Evolutionary conservation across 2,329 filamentous ascomycete species (phyloP).

Genomic region (Zopfia rhizophila): DNA sequence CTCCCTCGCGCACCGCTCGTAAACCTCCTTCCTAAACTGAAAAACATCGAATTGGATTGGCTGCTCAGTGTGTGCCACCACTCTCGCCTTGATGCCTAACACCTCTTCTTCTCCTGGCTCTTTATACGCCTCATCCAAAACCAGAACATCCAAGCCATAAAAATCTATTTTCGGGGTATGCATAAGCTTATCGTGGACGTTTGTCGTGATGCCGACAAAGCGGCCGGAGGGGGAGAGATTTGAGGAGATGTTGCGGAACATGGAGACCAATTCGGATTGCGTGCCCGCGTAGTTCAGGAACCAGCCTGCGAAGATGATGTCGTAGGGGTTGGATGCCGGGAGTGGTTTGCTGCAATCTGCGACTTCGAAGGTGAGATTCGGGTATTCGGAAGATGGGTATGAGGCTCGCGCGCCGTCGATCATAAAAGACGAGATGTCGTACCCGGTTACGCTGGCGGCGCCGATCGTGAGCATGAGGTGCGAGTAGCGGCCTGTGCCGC

Average conservation of each 20-base stretch:
- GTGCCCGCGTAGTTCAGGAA: constrained; percentile 45
- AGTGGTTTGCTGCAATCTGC: constrained; percentile 37
- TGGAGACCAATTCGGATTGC: constrained; percentile 27
- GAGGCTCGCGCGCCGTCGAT: constrained; percentile 29
- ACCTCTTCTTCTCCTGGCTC: constrained; percentile 22
- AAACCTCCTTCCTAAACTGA: constrained; percentile 36
- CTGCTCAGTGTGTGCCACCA: constrained; percentile 26
- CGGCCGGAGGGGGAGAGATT: constrained; percentile 26
- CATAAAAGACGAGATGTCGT: constrained; percentile 44
- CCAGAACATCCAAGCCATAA: constrained; percentile 35
- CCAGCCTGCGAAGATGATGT: constrained; percentile 44
- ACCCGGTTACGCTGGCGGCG: constrained; percentile 31
- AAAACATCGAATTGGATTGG: constrained; percentile 38
- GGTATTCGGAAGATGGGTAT: constrained; percentile 25
- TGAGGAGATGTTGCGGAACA: constrained; percentile 35
- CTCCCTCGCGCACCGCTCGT: constrained; percentile 36
- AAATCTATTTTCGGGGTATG: constrained; percentile 28
- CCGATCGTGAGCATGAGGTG: constrained; percentile 33
- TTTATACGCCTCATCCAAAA: constrained; percentile 31
- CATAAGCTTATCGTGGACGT: constrained; percentile 31
- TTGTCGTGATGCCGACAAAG: constrained; percentile 39
- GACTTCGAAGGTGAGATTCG: constrained; percentile 31
- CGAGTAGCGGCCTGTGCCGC: constrained; percentile 41
- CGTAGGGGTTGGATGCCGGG: constrained; percentile 16
- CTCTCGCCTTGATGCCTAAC: constrained; percentile 35